Evolutionary conservation across 202 grass and related monocot species (phyloP), one percentile per base, ranked within the genome.

Genomic region (Zoysia matrella): DNA sequence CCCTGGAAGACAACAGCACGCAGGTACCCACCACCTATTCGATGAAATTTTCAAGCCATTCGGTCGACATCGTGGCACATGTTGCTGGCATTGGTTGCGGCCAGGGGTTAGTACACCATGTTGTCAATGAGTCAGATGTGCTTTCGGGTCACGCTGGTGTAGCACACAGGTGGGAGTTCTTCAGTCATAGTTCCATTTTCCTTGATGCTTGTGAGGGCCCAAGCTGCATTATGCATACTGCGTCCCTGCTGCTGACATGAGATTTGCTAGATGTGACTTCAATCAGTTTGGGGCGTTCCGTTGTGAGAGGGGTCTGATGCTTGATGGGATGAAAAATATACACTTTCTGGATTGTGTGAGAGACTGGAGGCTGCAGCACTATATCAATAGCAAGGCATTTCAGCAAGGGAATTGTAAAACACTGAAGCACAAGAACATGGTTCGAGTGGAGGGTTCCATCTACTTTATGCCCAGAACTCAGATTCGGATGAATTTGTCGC

Each of bases 401-500:
- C 75, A 84, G 63, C 16, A 64, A 49, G 86, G 79, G 55, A 84
- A 60, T 56, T 52, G 56, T 56, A 80, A 67, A 66, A 86, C 78
- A 68, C 47, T 79, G 57, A 84, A 67, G 61, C 84, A 84, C 76
- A 85, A 92, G 55, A 90, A 90, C 56, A 76, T 86, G 80, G 72
- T 83, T 71, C 84, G 78, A 4, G 75, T 83, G 10, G 90, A 84
- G 84, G 87, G 87, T 22, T 86, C 75, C 48, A 89, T 97, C 73
- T 91, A 83, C 77, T 79, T 77, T 54, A 89, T 93, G 83, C 89
- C 87, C 13, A 97, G n/a, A n/a, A n/a, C n/a, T n/a, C n/a, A n/a
- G n/a, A n/a, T n/a, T n/a, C n/a, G n/a, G n/a, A n/a, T n/a, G n/a
- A n/a, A n/a, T n/a, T n/a, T n/a, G n/a, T n/a, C n/a, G n/a, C n/a